These are phyloP conservation scores for Eucalyptus regnans DNA, from an alignment of 345 rosid species.

Conservation along the genomic window DNA sequence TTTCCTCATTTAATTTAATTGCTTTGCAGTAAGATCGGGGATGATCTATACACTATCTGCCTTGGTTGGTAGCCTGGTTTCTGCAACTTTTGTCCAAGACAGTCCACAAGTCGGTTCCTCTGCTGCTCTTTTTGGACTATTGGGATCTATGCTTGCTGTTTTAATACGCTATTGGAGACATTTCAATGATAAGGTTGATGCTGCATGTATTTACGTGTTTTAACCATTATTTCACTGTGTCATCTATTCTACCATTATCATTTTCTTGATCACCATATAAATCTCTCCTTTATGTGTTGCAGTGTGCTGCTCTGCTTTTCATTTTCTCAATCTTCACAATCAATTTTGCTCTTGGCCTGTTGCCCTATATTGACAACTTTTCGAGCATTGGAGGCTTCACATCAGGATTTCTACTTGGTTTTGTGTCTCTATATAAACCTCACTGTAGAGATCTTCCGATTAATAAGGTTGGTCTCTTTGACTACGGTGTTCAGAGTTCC, in stretches of 20 bases:
- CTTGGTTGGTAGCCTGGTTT: slow-evolving; percentile 46
- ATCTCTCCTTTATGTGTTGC: slow-evolving; percentile 3
- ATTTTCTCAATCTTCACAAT: slow-evolving; percentile 26
- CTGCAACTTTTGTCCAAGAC: slow-evolving; percentile 51
- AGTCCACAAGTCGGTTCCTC: slow-evolving; percentile 57
- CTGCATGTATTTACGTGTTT: not conserved
- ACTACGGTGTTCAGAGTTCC: slow-evolving; percentile 25
- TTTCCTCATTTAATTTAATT: not conserved
- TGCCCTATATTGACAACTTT: slow-evolving; percentile 61
- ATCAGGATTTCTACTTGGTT: slow-evolving; percentile 71
- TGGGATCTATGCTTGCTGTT: slow-evolving; percentile 72
- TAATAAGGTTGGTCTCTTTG: slow-evolving; percentile 36
- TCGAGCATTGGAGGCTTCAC: slow-evolving; percentile 69
- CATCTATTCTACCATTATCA: not conserved
- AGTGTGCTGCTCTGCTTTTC: slow-evolving; percentile 48
- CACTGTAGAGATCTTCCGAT: slow-evolving; percentile 24
- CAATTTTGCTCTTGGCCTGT: slow-evolving; percentile 62
- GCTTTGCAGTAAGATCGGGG: slow-evolving; percentile 57
- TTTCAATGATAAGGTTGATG: slow-evolving; percentile 49
- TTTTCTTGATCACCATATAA: not conserved
- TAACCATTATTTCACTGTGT: not conserved
- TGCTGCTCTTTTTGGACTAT: slow-evolving; percentile 61
- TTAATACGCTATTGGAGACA: slow-evolving; percentile 57
- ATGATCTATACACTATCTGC: slow-evolving; percentile 58
- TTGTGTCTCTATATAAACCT: slow-evolving; percentile 54